phyloP scores from a whole-genome alignment of 345 rosid genomes.

The Punica granatum region DNA sequence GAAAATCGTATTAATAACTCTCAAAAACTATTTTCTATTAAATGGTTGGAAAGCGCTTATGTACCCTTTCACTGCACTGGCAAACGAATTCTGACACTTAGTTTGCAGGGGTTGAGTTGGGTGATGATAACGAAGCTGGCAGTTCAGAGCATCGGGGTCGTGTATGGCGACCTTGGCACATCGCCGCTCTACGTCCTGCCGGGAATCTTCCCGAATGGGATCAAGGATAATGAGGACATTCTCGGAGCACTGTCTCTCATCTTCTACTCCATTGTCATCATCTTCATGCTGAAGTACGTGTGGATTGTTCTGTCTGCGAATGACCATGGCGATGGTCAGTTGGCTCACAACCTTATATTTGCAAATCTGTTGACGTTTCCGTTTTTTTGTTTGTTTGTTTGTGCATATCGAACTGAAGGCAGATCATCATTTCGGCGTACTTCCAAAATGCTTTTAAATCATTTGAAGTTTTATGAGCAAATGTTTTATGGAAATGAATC shows the following conservation, averaged over 20 bases:
- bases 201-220: conserved; percentile 15
- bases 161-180: conserved; percentile 33
- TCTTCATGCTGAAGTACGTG: conserved; percentile 20
- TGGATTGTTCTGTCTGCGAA: conserved; percentile 20
- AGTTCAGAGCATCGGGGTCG: conserved; percentile 30
- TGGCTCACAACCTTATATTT: too few relatives aligned
- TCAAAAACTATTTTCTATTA: too few relatives aligned
- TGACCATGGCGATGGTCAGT: conserved; percentile 31
- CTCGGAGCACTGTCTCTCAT: conserved; percentile 22
- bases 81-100: too few relatives aligned
- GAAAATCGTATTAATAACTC: too few relatives aligned
- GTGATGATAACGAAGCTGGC: conserved; percentile 10
- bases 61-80: too few relatives aligned
- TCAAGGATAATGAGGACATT: conserved; percentile 16
- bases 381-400: too few relatives aligned
- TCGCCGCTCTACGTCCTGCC: conserved; percentile 23
- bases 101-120: conserved; percentile 12
- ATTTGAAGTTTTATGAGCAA: too few relatives aligned
- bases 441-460: too few relatives aligned
- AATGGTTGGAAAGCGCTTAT: too few relatives aligned
- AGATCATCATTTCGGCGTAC: too few relatives aligned
- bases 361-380: too few relatives aligned
- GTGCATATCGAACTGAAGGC: background rate
- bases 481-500: too few relatives aligned
- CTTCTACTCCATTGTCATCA: conserved; percentile 14